These are phyloP conservation scores for Stachybotrys elegans DNA, from an alignment of 2,329 filamentous ascomycete species.

Conservation along the genomic window DNA sequence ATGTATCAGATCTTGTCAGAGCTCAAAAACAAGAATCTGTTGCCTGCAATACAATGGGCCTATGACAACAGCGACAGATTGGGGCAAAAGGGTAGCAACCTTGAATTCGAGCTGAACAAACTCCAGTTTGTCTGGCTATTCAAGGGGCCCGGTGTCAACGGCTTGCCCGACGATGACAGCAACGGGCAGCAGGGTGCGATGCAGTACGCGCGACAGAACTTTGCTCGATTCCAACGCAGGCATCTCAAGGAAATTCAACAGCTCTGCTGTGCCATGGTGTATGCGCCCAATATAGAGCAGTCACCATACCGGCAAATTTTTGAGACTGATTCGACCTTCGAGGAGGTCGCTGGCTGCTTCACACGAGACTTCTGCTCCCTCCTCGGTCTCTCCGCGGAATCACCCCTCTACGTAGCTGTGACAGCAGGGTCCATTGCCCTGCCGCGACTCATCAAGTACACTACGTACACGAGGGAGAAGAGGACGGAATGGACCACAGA, in stretches of 20 bases:
- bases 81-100: conserved; percentile 79
- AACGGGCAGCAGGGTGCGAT: conserved; percentile 63
- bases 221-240: conserved; percentile 66
- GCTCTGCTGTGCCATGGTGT: conserved; percentile 77
- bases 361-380: conserved; percentile 92
- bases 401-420: conserved; percentile 85
- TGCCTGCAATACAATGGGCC: conserved; percentile 86
- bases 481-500: conserved; percentile 92
- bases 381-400: conserved; percentile 83
- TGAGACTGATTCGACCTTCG: conserved; percentile 69
- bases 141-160: conserved; percentile 52
- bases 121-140: conserved; percentile 90
- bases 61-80: conserved; percentile 63
- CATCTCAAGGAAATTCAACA: conserved; percentile 77
- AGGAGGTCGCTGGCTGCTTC: conserved; percentile 81
- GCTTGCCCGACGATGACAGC: conserved; percentile 45
- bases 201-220: conserved; percentile 69
- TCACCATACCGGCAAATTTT: conserved; percentile 82
- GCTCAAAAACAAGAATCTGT: conserved; percentile 68
- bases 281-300: conserved; percentile 62
- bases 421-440: conserved; percentile 91
- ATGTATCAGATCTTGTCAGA: conserved; percentile 90
- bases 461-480: conserved; percentile 80
- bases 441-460: conserved; percentile 82
- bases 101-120: conserved; percentile 91